Base-by-base conservation (phyloP, 257 asterid species). In the Catharanthus roseus region DNA sequence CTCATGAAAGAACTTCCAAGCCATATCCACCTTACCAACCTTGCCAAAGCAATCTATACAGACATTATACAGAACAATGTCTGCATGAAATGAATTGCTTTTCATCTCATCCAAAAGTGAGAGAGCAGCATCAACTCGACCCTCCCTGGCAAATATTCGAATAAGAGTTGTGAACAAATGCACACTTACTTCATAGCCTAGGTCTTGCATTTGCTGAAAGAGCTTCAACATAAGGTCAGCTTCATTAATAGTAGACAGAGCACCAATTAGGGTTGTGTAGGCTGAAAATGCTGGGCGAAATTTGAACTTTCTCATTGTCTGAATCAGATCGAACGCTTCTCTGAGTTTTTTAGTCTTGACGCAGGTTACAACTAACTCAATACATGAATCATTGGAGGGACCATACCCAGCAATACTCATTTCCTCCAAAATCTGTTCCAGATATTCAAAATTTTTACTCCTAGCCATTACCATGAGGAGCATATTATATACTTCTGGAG, bases 1-100 rank as follows among this genome's bases (percentile, higher is more conserved):
- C 83, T 93, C 99, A 54, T 95, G 96, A 75, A 95, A 91, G 85
- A 95, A 91, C 72, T 91, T 95, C 96, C 96, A 89, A 34, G 97
- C 96, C 90, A 91, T 89, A 75, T 91, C 97, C 24, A 95, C 90
- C 75, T 91, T 89, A 38, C 96, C 99, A 56, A 81, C 90, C 82
- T 89, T 93, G 57, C 99, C 96, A 75, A 93, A 93, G 78, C 95
- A 89, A 76, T 93, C 90, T 2, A 93, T 91, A 68, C 99, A 93
- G 38, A 91, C 97, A 18, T 93, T 93, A 64, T 89, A 93, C 18
- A 93, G 96, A 81, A 93, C 99, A 56, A 91, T 87, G 55, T 91
- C 99, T 1, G 92, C 97, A 60, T 84, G 82, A 64, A 83, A 83
- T 16, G 95, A 86, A 73, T 83, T 85, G 80, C 95, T 86, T 85